A percentile compares a stretch with the other conserved stretches of the same genome.
Evolutionary conservation across 2,329 filamentous ascomycete species (phyloP).

Genomic region (Diaporthe destruens): DNA sequence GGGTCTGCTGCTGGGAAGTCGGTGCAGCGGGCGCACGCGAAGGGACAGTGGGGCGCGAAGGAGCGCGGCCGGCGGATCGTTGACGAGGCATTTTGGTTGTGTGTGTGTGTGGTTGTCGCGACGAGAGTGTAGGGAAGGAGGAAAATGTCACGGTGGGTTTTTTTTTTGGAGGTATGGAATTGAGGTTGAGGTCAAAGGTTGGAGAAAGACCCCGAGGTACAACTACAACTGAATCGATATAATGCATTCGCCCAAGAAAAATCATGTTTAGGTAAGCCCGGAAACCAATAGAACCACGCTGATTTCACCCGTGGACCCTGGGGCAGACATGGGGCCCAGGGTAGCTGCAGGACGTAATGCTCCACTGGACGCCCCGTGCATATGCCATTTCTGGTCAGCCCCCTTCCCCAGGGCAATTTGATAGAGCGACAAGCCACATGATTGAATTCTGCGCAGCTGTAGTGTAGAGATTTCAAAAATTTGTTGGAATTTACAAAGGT

Average conservation of each 20-base stretch:
- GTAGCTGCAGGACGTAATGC: neutral
- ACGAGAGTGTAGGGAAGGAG: constrained; percentile 3
- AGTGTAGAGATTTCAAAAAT: neutral
- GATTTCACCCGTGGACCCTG: constrained; percentile 43
- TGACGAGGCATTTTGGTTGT: constrained; percentile 78
- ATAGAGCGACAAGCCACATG: neutral
- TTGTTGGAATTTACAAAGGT: neutral
- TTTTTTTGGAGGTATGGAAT: constrained; percentile 16
- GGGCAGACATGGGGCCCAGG: constrained; percentile 37
- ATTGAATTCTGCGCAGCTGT: neutral
- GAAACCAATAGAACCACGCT: constrained; percentile 49
- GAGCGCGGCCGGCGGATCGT: constrained; percentile 75
- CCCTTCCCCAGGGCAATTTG: too few species aligned
- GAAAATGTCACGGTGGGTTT: neutral
- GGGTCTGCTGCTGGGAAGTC: constrained; percentile 69
- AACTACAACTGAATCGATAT: constrained; percentile 49
- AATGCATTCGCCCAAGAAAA: constrained; percentile 43
- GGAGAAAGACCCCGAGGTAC: constrained; percentile 44
- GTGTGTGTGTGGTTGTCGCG: constrained; percentile 46
- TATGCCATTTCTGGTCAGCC: neutral
- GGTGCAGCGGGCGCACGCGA: constrained; percentile 63
- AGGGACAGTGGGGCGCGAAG: constrained; percentile 75
- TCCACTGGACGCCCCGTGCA: neutral
- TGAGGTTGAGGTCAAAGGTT: constrained; percentile 42
- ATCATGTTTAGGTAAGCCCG: constrained; percentile 36